These are phyloP conservation scores for Yamadazyma pseudoaaseri DNA, from an alignment of 1,139 yeast species.

Conservation along the genomic window DNA sequence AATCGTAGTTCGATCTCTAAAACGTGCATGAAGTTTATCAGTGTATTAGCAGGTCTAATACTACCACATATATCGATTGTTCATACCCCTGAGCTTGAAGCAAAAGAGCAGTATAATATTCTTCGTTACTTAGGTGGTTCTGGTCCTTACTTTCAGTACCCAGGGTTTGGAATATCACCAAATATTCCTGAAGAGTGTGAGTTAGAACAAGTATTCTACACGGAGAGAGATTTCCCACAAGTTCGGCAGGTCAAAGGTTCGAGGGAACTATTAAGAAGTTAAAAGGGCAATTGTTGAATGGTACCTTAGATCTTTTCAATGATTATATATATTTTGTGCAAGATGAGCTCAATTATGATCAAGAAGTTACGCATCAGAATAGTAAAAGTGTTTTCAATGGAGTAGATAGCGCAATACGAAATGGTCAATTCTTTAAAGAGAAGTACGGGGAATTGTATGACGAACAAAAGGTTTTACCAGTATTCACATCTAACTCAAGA, in stretches of 20 bases:
- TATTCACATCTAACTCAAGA: slow-evolving; percentile 33
- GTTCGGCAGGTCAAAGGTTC: slow-evolving; percentile 24
- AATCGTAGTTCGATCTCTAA: too few species aligned
- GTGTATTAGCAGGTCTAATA: slow-evolving; percentile 5
- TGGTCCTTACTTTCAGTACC: slow-evolving; percentile 46
- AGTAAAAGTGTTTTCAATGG: slow-evolving; percentile 30
- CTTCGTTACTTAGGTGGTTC: slow-evolving; percentile 46
- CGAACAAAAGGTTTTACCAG: slow-evolving; percentile 22
- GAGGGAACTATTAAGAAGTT: slow-evolving; percentile 18
- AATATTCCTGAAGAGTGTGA: slow-evolving; percentile 50
- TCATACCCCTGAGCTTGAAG: slow-evolving; percentile 38
- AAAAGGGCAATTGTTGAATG: slow-evolving; percentile 19
- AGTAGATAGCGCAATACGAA: slow-evolving; percentile 29
- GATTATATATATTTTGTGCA: slow-evolving; percentile 33
- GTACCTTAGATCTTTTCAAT: slow-evolving; percentile 31
- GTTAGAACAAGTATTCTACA: slow-evolving; percentile 69
- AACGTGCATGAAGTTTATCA: slow-evolving; percentile 4
- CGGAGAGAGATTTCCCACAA: slow-evolving; percentile 69
- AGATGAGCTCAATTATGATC: slow-evolving; percentile 25
- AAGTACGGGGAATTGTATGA: slow-evolving; percentile 29
- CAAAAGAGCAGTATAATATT: slow-evolving; percentile 31
- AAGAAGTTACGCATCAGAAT: slow-evolving; percentile 29
- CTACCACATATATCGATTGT: slow-evolving; percentile 17
- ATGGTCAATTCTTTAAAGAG: slow-evolving; percentile 34
- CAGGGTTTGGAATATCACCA: slow-evolving; percentile 47